phyloP scores from a whole-genome alignment of 805 yeast genomes.

The Nakazawaea anatomiae region DNA sequence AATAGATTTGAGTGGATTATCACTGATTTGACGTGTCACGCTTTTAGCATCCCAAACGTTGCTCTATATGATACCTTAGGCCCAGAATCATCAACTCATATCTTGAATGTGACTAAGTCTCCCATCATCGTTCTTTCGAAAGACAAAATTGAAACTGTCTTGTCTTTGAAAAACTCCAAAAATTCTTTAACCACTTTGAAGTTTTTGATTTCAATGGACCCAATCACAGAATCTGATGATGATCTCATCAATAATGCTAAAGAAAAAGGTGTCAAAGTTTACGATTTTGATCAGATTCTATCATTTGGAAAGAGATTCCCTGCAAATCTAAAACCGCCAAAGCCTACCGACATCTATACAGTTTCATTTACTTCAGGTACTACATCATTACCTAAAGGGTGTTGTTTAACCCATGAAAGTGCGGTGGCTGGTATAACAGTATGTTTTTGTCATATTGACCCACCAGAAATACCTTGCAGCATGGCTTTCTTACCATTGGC shows the following conservation, averaged over 20 bases:
- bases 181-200: slow-evolving; percentile 26
- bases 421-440: slow-evolving; percentile 41
- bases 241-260: background rate
- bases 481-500: slow-evolving; percentile 52
- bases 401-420: slow-evolving; percentile 45
- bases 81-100: slow-evolving; percentile 55
- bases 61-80: slow-evolving; percentile 57
- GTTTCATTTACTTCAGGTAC: slow-evolving; percentile 74
- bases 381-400: slow-evolving; percentile 75
- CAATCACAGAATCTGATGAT: slow-evolving; percentile 18
- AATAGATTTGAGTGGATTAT: slow-evolving; percentile 67
- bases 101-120: slow-evolving; percentile 52
- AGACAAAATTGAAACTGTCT: slow-evolving; percentile 40
- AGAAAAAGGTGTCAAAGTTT: slow-evolving; percentile 1
- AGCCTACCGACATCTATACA: slow-evolving; percentile 47
- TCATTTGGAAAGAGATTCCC: slow-evolving; percentile 25
- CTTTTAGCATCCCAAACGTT: slow-evolving; percentile 47
- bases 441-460: slow-evolving; percentile 21
- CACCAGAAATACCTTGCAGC: slow-evolving; percentile 23
- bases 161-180: slow-evolving; percentile 32
- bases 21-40: slow-evolving; percentile 61
- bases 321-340: slow-evolving; percentile 36
- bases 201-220: slow-evolving; percentile 53
- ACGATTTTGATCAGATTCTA: slow-evolving; percentile 27
- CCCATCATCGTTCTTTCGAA: slow-evolving; percentile 53